Conservation (phyloP, 2,329 filamentous ascomycete species). For the Pleoardoris graminearum region DNA sequence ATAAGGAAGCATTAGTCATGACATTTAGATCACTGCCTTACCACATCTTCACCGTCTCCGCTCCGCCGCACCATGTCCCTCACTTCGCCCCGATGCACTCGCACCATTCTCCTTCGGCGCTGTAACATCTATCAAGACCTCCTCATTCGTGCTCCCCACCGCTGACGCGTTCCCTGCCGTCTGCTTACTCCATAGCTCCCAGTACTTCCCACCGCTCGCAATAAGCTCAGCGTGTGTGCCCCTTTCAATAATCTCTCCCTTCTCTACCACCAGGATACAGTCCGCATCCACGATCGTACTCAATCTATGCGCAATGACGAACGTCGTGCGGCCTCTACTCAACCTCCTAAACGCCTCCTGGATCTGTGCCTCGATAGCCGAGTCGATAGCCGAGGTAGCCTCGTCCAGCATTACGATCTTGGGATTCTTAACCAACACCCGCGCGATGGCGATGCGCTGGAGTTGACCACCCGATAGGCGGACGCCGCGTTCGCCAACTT, state of each 20-base stretch:
- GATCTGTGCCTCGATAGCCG: conserved; percentile 68
- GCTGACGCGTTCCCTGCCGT: conserved; percentile 46
- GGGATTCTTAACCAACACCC: conserved; percentile 77
- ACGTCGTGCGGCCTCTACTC: conserved; percentile 65
- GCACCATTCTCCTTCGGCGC: conserved; percentile 14
- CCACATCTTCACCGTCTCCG: conserved; percentile 22
- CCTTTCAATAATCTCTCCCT: conserved; percentile 74
- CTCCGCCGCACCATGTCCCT: conserved; percentile 5
- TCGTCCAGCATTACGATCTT: conserved; percentile 86
- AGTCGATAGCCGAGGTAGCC: conserved; percentile 84
- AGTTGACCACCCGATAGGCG: conserved; percentile 66
- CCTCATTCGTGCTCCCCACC: conserved; percentile 13
- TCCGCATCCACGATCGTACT: conserved; percentile 86
- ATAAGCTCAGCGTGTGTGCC: conserved; percentile 81
- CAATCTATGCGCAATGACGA: conserved; percentile 75
- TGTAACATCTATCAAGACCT: background rate
- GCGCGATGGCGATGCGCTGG: conserved; percentile 69
- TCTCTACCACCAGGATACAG: conserved; percentile 78
- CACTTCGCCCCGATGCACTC: conserved; percentile 20
- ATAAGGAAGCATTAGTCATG: background rate
- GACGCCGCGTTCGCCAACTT: conserved; percentile 47
- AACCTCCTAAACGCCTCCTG: conserved; percentile 63
- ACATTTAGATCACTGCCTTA: conserved; percentile 10
- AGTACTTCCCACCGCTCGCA: conserved; percentile 70
- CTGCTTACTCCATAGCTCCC: conserved; percentile 88